Conservation (phyloP, 2,329 filamentous ascomycete species). For the Colletotrichum salicis region DNA sequence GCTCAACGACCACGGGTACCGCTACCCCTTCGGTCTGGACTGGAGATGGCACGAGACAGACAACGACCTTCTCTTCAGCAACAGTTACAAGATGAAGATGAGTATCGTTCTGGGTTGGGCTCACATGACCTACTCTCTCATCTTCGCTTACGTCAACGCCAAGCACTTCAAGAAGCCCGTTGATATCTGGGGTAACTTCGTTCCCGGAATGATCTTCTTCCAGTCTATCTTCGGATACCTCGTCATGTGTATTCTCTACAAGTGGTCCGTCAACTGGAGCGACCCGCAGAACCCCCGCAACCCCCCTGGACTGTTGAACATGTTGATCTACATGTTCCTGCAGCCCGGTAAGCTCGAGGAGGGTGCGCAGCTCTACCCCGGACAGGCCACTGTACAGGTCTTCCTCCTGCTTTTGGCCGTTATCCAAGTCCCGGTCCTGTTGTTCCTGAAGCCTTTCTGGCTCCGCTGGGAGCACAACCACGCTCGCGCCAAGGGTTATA, state of each 20-base stretch:
- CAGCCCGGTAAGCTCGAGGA: slow-evolving; percentile 77
- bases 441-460: slow-evolving; percentile 96
- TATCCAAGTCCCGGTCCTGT: slow-evolving; percentile 85
- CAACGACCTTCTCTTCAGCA: slow-evolving; percentile 93
- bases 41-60: slow-evolving; percentile 97
- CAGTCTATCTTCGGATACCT: slow-evolving; percentile 98
- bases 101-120: slow-evolving; percentile 97
- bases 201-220: slow-evolving; percentile 99
- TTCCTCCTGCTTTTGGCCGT: slow-evolving; percentile 84
- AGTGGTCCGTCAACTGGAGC: slow-evolving; percentile 92
- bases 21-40: slow-evolving; percentile 95
- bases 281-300: slow-evolving; percentile 66
- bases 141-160: slow-evolving; percentile 91
- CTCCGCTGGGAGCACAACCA: slow-evolving; percentile 93
- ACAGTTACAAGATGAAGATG: slow-evolving; percentile 99
- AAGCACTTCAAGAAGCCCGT: slow-evolving; percentile 94
- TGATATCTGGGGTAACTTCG: slow-evolving; percentile 96
- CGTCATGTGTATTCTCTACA: slow-evolving; percentile 93
- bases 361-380: slow-evolving; percentile 76
- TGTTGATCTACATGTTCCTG: slow-evolving; percentile 99
- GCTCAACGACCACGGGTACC: slow-evolving; percentile 76
- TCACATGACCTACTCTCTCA: slow-evolving; percentile 98
- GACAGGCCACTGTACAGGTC: slow-evolving; percentile 81
- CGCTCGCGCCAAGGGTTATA: slow-evolving; percentile 88
- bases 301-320: slow-evolving; percentile 93